Conservation (phyloP, 768 basidiomycete genomes). For the Boletus rubropictus region DNA sequence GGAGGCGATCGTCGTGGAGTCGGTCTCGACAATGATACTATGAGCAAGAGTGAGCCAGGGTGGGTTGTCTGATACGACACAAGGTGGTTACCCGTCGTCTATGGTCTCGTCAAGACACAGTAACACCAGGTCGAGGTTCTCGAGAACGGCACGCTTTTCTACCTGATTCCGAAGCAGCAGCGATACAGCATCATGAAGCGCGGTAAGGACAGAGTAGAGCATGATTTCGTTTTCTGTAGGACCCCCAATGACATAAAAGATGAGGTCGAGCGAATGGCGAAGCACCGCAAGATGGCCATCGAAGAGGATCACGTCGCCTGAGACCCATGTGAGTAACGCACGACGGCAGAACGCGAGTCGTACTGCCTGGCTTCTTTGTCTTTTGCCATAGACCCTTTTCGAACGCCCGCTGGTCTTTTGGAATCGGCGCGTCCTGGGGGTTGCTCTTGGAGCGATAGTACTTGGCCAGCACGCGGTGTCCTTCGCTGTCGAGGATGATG, state of each 20-base stretch:
- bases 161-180: constrained; percentile 86
- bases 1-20: constrained; percentile 91
- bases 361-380: constrained; percentile 91
- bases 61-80: not conserved
- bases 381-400: constrained; percentile 96
- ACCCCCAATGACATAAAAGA: constrained; percentile 88
- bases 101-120: constrained; percentile 95
- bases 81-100: constrained; percentile 81
- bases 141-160: constrained; percentile 90
- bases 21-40: constrained; percentile 96
- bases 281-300: constrained; percentile 89
- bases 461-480: constrained; percentile 90
- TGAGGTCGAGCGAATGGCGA: constrained; percentile 91
- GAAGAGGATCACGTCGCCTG: constrained; percentile 92
- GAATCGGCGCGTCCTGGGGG: constrained; percentile 33
- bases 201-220: constrained; percentile 78
- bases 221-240: constrained; percentile 93
- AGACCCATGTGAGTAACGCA: not conserved
- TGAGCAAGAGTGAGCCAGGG: constrained; percentile 10
- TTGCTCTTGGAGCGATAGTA: constrained; percentile 75
- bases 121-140: constrained; percentile 89
- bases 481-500: constrained; percentile 91
- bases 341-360: constrained; percentile 18
- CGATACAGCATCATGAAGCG: constrained; percentile 80
- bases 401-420: constrained; percentile 93